Conservation (phyloP, 2,329 filamentous ascomycete genomes). For the Setomelanomma holmii region DNA sequence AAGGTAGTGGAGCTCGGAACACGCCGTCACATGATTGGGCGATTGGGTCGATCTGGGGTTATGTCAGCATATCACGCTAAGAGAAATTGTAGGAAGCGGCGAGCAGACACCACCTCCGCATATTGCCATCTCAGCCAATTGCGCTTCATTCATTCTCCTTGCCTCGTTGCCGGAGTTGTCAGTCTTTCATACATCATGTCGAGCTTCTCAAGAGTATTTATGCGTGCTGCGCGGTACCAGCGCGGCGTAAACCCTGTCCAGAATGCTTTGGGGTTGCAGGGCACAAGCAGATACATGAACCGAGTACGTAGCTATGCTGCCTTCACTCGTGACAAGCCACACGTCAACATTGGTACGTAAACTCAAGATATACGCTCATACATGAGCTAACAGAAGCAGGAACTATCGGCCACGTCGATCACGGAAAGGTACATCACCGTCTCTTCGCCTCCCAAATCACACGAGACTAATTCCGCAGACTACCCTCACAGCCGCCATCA, state of each 20-base stretch:
- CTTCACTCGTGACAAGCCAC: conserved; percentile 91
- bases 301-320: conserved; percentile 68
- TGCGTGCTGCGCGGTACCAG: conserved; percentile 80
- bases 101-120: conserved; percentile 14
- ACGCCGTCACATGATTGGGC: conserved; percentile 27
- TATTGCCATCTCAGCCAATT: conserved; percentile 33
- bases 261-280: conserved; percentile 68
- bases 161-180: conserved; percentile 26
- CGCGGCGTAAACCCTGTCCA: conserved; percentile 77
- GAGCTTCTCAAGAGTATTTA: conserved; percentile 79
- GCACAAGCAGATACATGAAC: conserved; percentile 69
- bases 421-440: conserved; percentile 80
- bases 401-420: conserved; percentile 99
- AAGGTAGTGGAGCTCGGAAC: conserved; percentile 22
- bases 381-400: conserved; percentile 55
- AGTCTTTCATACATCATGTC: conserved; percentile 69
- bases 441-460: conserved; percentile 22
- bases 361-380: background rate
- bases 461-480: conserved; percentile 66
- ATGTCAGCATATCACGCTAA: conserved; percentile 33
- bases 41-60: conserved; percentile 9
- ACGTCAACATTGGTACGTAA: conserved; percentile 92
- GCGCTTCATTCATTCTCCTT: conserved; percentile 37
- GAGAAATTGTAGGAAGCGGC: conserved; percentile 38
- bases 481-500: conserved; percentile 97